phyloP scores from a whole-genome alignment of 2,329 filamentous ascomycete genomes.

The Neofusicoccum kwambonambiense region DNA sequence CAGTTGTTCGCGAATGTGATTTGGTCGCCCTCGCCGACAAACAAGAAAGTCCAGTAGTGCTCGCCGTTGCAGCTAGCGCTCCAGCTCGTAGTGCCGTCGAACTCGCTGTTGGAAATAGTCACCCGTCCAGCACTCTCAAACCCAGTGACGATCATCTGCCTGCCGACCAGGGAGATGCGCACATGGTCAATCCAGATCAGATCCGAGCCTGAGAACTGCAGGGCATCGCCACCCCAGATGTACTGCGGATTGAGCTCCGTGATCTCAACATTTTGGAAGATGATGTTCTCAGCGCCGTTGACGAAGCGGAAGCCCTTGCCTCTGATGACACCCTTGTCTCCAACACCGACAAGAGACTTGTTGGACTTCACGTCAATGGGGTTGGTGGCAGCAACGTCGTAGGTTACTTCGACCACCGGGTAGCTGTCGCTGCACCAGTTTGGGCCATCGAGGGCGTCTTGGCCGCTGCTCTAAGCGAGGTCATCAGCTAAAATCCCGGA shows the following conservation, averaged over 20 bases:
- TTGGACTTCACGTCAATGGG: slow-evolving; percentile 39
- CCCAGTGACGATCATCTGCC: slow-evolving; percentile 45
- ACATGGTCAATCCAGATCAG: slow-evolving; percentile 31
- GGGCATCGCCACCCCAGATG: slow-evolving; percentile 41
- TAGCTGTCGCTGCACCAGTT: slow-evolving; percentile 12
- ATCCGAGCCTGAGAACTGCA: slow-evolving; percentile 36
- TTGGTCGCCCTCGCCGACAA: slow-evolving; percentile 41
- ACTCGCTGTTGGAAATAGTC: slow-evolving; percentile 49
- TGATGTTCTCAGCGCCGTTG: slow-evolving; percentile 35
- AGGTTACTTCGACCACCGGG: slow-evolving; percentile 24
- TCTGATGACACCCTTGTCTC: slow-evolving; percentile 40
- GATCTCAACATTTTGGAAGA: slow-evolving; percentile 43
- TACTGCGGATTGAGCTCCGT: slow-evolving; percentile 36
- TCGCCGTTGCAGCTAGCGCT: slow-evolving; percentile 43
- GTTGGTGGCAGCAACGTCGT: slow-evolving; percentile 33
- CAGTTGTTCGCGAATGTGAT: slow-evolving; percentile 48
- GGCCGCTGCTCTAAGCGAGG: background rate
- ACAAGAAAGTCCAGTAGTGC: slow-evolving; percentile 28
- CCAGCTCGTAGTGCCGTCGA: slow-evolving; percentile 45
- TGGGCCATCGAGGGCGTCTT: slow-evolving; percentile 4
- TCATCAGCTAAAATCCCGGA: background rate
- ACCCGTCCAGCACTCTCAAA: slow-evolving; percentile 36
- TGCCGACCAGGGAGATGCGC: slow-evolving; percentile 46
- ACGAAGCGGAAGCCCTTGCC: slow-evolving; percentile 43
- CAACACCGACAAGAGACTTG: slow-evolving; percentile 44